Conservation (phyloP, 805 yeast genomes). For the Schizosaccharomyces pombe region ASM294v3 CU329670.1:3955501-3956000, state of each 20-base stretch:
- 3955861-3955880: constrained; percentile 48
- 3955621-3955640: constrained; percentile 64
- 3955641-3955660: constrained; percentile 81
- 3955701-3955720: constrained; percentile 60
- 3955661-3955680: constrained; percentile 67
- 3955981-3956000: constrained; percentile 52
- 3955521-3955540: constrained; percentile 61
- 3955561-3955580: no score
- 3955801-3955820: constrained; percentile 53
- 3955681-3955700: constrained; percentile 38
- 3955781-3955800: constrained; percentile 86
- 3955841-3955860: constrained; percentile 31
- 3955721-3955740: constrained; percentile 58
- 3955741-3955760: constrained; percentile 51
- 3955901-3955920: constrained; percentile 95
- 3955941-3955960: constrained; percentile 75
- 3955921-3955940: constrained; percentile 75
- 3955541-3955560: constrained; percentile 47
- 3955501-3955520: constrained; percentile 67
- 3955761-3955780: constrained; percentile 59
- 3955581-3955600: neutral
- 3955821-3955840: constrained; percentile 87
- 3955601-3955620: neutral
- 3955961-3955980: constrained; percentile 90
- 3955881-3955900: constrained; percentile 79